Evolutionary conservation across 2,329 filamentous ascomycete genomes (phyloP), one percentile per base, ranked within the genome.

Genomic region (Cadophora sp.): DNA sequence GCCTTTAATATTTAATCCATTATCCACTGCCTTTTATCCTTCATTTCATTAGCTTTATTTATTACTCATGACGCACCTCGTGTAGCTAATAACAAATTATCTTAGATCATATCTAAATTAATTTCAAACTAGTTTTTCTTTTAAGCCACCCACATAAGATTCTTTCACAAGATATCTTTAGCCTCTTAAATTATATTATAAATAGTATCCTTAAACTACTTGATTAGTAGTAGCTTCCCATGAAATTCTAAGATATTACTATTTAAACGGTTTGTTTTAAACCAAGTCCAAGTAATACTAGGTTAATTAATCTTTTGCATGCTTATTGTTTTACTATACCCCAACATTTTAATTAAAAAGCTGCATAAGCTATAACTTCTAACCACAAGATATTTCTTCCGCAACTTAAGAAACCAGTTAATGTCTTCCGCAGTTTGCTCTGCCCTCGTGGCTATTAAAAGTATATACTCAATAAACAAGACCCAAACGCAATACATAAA

Each of bases 401-500:
- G 41, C 7, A 45, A 45, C 41, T 45, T 16, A 45, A 45, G 41
- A 45, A 45, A 45, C 41, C 41, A 16, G 18, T 45, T 7, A 16
- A 45, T 45, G 18, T 45, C 41, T 45, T 45, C 41, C 41, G 41
- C 41, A 45, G 41, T 45, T 45, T 45, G 14, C 16, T 45, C 41
- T 45, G 18, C 41, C 41, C 41, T 45, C 14, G 41, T 45, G 41
- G 41, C 41, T 45, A 13, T 16, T 45, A n/a, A 16, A 7, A 45
- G 41, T 45, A n/a, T 45, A 45, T 45, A 45, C 41, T 45, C 41
- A 45, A 45, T 16, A 45, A 45, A 45, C 41, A 45, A 45, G 41
- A 45, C 18, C 41, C 41, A 16, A 13, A 45, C 41, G 41, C 41
- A 45, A 13, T 45, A 45, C 41, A 45, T 45, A 13, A 45, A 45